Evolutionary conservation across 805 yeast genomes (phyloP), one percentile per base, ranked within the genome.

Genomic region (Schwanniomyces occidentalis): DNA sequence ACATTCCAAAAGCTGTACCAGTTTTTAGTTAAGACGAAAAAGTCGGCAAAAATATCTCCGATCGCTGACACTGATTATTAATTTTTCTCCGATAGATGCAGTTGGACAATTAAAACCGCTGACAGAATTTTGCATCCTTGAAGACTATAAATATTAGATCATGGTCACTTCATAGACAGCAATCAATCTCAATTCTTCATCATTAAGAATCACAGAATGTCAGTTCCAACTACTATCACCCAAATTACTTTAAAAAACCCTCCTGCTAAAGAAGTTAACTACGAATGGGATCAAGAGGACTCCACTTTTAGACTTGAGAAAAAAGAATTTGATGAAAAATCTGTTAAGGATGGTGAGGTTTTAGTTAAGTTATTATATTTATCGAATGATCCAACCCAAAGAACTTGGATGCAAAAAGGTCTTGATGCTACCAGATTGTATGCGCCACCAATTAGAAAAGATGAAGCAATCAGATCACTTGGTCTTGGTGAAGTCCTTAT

Each of bases 301-400:
- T 56, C 64, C 17, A 60, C 63, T 9, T 60, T 59, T 32, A 52
- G 46, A 38, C 17, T 54, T 22, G 49, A 40, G 34, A 26, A 33
- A 15, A 26, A 15, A 6, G 22, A 32, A n/a, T 34, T 43, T 30
- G 29, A 17, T 24, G 16, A 13, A 13, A 16, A 27, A 9, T 16
- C 24, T n/a, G 37, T 71, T 10, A 45, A 56, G 24, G 65, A 61
- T 2, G 71, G 65, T 30, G 69, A 75, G 31, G 34, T 78, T 8
- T 50, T 73, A 9, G 55, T 76, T n/a, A 71, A 76, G 50, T 50
- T 63, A 2, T 43, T 70, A 27, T 71, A 65, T 40, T 41, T 78
- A 7, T 75, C 83, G 16, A 74, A 78, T 45, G 84, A 79, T 49
- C 84, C 85, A 9, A 76, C 82, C 12, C 81, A 77, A 48, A 76